These are phyloP conservation scores for Debaryomycetaceae sp. DNA, from an alignment of 1,139 yeast genomes.

Conservation along the genomic window DNA sequence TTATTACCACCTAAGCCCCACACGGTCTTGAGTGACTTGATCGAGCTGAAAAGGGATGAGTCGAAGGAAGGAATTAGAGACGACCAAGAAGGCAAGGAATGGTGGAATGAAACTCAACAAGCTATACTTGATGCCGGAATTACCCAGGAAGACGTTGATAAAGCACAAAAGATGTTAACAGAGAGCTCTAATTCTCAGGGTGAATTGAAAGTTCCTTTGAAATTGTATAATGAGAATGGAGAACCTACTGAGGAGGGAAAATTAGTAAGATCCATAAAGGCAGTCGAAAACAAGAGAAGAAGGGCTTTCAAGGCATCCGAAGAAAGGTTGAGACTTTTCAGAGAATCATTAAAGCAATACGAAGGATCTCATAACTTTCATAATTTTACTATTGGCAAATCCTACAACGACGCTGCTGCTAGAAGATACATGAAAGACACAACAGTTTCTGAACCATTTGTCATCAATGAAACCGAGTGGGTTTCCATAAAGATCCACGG, in stretches of 20 bases:
- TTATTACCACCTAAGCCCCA: constrained; percentile 86
- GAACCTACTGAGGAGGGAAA: constrained; percentile 38
- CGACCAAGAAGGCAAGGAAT: constrained; percentile 65
- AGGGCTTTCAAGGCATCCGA: constrained; percentile 63
- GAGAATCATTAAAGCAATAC: constrained; percentile 68
- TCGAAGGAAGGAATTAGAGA: constrained; percentile 58
- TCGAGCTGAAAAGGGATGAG: constrained; percentile 49
- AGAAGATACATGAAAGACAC: constrained; percentile 76
- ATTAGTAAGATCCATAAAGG: constrained; percentile 56
- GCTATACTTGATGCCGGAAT: constrained; percentile 46
- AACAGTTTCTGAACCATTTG: constrained; percentile 84
- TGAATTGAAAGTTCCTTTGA: constrained; percentile 21
- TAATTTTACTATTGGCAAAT: constrained; percentile 87
- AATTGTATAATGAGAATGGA: constrained; percentile 29
- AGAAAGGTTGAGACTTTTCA: constrained; percentile 58
- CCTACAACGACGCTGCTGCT: constrained; percentile 83
- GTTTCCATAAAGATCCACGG: constrained; percentile 94
- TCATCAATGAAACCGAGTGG: constrained; percentile 95
- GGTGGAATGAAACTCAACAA: constrained; percentile 61
- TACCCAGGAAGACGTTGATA: constrained; percentile 42
- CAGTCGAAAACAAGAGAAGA: constrained; percentile 65
- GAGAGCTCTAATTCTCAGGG: constrained; percentile 11
- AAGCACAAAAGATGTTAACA: constrained; percentile 12
- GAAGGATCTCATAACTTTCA: constrained; percentile 94
- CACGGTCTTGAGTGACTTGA: constrained; percentile 57